Evolutionary conservation across 306 rosid species (phyloP).

Genomic region (Quercus ilex): DNA sequence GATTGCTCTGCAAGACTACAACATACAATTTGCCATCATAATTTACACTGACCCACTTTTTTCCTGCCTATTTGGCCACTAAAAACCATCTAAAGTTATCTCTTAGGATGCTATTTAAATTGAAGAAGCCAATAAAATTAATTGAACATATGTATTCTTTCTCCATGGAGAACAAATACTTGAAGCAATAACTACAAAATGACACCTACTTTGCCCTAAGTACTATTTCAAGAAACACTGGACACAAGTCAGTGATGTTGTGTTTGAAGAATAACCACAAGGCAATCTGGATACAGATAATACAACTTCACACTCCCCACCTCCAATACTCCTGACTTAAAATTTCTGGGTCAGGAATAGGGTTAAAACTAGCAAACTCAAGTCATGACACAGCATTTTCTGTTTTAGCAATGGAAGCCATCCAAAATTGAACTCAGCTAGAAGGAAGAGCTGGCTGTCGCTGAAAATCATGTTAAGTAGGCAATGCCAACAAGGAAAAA

Average conservation of each 20-base stretch:
- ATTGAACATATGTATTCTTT: not conserved
- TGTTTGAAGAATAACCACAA: not conserved
- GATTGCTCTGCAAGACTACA: too few relatives aligned
- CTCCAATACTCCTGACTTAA: conserved; percentile 16
- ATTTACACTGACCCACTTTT: too few relatives aligned
- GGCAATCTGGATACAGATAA: not conserved
- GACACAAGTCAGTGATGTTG: not conserved
- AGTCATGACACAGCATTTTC: conserved; percentile 12
- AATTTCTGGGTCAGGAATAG: conserved; percentile 7
- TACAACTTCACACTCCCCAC: not conserved
- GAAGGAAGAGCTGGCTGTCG: conserved; percentile 22
- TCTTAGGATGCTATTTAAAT: not conserved
- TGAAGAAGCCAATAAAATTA: not conserved
- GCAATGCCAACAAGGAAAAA: conserved; percentile 28
- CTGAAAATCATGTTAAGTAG: conserved; percentile 29
- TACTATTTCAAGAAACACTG: not conserved
- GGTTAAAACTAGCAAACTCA: conserved; percentile 9
- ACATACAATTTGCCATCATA: too few relatives aligned
- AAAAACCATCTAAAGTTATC: not conserved
- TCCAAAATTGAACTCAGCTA: conserved; percentile 24
- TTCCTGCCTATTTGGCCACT: too few relatives aligned
- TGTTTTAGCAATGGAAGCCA: conserved; percentile 15
- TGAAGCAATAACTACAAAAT: not conserved
- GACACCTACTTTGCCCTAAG: not conserved
- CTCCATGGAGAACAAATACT: not conserved